A percentile compares a stretch with the other conserved stretches of the same genome.
These are phyloP conservation scores for Dendrobium catenatum DNA, from an alignment of 106 monocot species.

Conservation along the genomic window DNA sequence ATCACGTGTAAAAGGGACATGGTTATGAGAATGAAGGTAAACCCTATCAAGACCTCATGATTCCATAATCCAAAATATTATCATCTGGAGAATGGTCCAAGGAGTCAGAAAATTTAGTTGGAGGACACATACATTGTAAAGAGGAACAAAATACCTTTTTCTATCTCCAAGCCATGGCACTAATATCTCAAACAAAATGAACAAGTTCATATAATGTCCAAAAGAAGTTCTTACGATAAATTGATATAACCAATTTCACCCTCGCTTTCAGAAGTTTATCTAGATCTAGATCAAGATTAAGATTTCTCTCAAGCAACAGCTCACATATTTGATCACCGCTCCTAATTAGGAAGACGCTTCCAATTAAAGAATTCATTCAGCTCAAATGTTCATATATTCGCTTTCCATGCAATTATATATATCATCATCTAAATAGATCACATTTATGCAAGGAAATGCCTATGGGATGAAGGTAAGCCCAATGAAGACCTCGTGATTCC, in stretches of 20 bases:
- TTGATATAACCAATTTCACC: background rate
- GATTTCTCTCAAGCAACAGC: no score
- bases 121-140: background rate
- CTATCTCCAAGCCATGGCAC: background rate
- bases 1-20: background rate
- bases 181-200: background rate
- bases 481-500: no score
- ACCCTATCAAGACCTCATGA: no score
- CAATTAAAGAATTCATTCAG: background rate
- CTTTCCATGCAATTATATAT: background rate
- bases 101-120: no score
- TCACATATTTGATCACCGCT: no score
- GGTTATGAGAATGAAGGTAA: background rate
- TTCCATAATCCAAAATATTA: no score
- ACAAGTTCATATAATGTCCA: background rate
- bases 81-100: no score
- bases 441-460: background rate
- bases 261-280: no score
- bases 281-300: no score
- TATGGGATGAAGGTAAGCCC: background rate
- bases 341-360: background rate
- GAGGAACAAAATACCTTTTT: background rate
- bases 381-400: background rate
- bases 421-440: background rate
- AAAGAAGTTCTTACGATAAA: background rate